Conservation (phyloP, 495 filamentous ascomycete species). For the Staphylotrichum longicolle region DNA sequence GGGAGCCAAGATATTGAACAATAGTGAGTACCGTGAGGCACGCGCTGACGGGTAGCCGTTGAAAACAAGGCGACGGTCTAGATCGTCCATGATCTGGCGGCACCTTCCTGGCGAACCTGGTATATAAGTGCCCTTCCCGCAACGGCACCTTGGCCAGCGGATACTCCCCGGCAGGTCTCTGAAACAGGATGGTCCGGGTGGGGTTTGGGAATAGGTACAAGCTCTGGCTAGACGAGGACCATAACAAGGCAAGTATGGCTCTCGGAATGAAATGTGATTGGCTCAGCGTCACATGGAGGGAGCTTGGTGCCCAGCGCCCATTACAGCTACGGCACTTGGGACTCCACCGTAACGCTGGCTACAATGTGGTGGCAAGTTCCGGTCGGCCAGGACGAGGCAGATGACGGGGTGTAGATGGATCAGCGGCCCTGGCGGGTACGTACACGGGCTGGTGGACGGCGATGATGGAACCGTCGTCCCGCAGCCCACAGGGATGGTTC, state of each 20-base stretch:
- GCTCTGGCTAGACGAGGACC: conserved; percentile 22
- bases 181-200: conserved; percentile 22
- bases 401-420: neutral
- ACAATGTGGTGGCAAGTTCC: conserved; percentile 24
- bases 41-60: neutral
- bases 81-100: conserved; percentile 14
- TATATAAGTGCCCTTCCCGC: conserved; percentile 23
- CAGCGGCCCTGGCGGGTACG: neutral
- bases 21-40: neutral
- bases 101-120: conserved; percentile 15
- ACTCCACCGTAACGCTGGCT: conserved; percentile 13
- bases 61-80: conserved; percentile 24
- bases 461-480: conserved; percentile 15
- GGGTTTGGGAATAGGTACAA: conserved; percentile 19
- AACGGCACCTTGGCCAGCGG: conserved; percentile 15
- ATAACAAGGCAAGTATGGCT: conserved; percentile 19
- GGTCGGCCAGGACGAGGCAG: conserved; percentile 10
- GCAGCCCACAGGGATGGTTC: conserved; percentile 19
- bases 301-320: conserved; percentile 23
- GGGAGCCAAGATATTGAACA: neutral
- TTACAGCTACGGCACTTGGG: conserved; percentile 32
- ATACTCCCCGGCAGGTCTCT: neutral
- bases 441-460: neutral
- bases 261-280: conserved; percentile 34
- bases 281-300: conserved; percentile 34